phyloP scores from a whole-genome alignment of 2,329 filamentous ascomycete species.

The Diaporthe velutina region DNA sequence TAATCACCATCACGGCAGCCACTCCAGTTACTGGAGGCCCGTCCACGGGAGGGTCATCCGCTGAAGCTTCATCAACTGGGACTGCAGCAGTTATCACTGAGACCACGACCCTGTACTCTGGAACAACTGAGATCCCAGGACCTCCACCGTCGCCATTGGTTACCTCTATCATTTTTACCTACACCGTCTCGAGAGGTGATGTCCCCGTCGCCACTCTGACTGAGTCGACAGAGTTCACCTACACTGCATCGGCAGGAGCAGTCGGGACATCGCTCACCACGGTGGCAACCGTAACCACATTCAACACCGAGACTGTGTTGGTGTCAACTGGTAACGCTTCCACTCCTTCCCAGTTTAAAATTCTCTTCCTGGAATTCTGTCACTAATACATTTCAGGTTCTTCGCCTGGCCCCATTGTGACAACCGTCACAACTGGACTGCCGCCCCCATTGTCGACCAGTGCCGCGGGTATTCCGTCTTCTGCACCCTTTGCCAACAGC shows the following conservation, averaged over 20 bases:
- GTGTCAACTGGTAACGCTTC: conserved; percentile 22
- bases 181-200: conserved; percentile 41
- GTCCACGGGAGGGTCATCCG: not conserved
- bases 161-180: conserved; percentile 42
- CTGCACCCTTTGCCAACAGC: conserved; percentile 6
- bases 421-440: conserved; percentile 21
- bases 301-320: conserved; percentile 35
- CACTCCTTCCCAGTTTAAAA: not conserved
- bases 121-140: conserved; percentile 35
- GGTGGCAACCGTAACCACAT: conserved; percentile 37
- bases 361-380: not conserved
- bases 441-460: not conserved
- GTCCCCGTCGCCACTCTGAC: conserved; percentile 33
- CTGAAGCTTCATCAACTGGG: not conserved
- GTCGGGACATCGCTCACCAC: conserved; percentile 33
- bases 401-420: conserved; percentile 1
- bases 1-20: conserved; percentile 36
- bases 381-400: not conserved
- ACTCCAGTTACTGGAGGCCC: conserved; percentile 25
- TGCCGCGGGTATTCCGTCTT: conserved; percentile 5
- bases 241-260: conserved; percentile 17
- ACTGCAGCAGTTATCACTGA: not conserved
- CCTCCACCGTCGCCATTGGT: conserved; percentile 19
- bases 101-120: conserved; percentile 14
- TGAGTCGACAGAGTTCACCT: conserved; percentile 35